A percentile compares a stretch with the other conserved stretches of the same genome.
phyloP scores from a whole-genome alignment of 805 yeast species.

The Saccharomycopsis olivae region DNA sequence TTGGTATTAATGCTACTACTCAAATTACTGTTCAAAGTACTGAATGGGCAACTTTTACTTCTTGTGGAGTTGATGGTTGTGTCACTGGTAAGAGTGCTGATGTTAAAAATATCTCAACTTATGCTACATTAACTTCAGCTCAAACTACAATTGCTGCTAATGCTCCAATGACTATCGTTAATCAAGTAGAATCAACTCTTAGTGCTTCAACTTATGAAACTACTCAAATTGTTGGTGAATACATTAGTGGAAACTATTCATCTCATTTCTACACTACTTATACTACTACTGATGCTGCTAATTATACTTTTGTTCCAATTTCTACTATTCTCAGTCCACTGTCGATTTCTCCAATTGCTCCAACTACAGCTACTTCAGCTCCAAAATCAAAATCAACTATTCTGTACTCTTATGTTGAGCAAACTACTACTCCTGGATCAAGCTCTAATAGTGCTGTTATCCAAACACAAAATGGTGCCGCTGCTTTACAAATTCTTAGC shows the following conservation, averaged over 20 bases:
- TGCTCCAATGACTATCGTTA: conserved; percentile 1
- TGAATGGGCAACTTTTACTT: conserved; percentile 12
- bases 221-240: conserved; percentile 10
- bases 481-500: too few relatives aligned
- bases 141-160: conserved; percentile 1
- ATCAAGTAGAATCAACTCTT: conserved; percentile 4
- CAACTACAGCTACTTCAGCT: neutral
- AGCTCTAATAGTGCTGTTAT: neutral
- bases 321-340: conserved; percentile 6
- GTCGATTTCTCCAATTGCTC: neutral
- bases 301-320: conserved; percentile 13
- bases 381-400: too few relatives aligned
- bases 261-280: conserved; percentile 4
- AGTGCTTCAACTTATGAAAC: conserved; percentile 9
- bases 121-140: conserved; percentile 13
- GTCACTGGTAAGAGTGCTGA: conserved; percentile 15
- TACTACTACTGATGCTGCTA: conserved; percentile 5
- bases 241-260: conserved; percentile 8
- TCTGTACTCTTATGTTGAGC: too few relatives aligned
- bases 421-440: neutral
- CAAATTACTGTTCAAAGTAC: conserved; percentile 6
- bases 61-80: conserved; percentile 6
- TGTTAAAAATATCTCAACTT: conserved; percentile 12
- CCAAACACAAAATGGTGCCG: neutral
- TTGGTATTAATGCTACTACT: conserved; percentile 4